Conservation (phyloP, 202 grass and related monocot genomes). For the Hordeum pubiflorum region DNA sequence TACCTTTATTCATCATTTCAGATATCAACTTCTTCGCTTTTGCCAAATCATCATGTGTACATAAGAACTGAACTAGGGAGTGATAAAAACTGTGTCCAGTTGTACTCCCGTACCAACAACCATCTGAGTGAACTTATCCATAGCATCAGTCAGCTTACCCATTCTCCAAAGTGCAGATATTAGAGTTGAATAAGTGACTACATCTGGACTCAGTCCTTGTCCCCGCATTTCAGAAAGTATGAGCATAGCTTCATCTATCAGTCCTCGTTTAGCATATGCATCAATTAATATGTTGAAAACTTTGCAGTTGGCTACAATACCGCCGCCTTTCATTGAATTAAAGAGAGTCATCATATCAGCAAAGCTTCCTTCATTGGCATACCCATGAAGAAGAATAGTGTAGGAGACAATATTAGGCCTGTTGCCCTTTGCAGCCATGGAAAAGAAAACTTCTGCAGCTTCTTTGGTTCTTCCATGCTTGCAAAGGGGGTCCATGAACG, state of each 20-base stretch:
- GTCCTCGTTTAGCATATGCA: too few species aligned
- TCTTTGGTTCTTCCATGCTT: not conserved
- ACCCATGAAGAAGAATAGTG: not conserved
- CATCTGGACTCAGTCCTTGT: not conserved
- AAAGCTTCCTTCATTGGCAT: not conserved
- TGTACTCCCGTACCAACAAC: not conserved
- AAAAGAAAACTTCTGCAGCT: not conserved
- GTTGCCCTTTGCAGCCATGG: not conserved
- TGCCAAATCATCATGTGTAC: not conserved
- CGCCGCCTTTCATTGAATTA: too few species aligned
- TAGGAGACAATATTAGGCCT: not conserved
- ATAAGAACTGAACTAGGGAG: not conserved
- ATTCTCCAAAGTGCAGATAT: not conserved
- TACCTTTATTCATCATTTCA: not conserved
- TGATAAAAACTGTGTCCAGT: not conserved
- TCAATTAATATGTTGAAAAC: too few species aligned
- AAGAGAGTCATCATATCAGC: too few species aligned
- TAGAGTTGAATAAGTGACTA: not conserved
- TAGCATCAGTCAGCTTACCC: not conserved
- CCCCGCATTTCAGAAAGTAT: not conserved
- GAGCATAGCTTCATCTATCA: too few species aligned
- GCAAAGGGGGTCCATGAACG: not conserved
- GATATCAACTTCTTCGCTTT: not conserved
- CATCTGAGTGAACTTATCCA: not conserved
- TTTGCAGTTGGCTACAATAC: too few species aligned